Evolutionary conservation across 2,329 filamentous ascomycete species (phyloP).

Genomic region (Penicillium sp.): DNA sequence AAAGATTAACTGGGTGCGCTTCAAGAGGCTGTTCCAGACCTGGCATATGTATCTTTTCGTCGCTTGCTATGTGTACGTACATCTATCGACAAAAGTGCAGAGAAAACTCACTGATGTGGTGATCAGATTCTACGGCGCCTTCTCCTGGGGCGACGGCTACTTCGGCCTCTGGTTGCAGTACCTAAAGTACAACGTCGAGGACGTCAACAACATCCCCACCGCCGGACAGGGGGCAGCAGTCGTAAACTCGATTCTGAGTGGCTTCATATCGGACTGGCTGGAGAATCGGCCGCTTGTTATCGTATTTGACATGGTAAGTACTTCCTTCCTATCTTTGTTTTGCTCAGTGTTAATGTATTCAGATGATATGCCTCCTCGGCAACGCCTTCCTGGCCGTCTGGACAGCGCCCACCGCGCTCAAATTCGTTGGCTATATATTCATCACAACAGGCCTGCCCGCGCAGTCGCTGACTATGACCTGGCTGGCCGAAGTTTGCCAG

Average conservation of each 20-base stretch:
- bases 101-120: not conserved
- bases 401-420: slow-evolving; percentile 2
- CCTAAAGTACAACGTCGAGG: slow-evolving; percentile 3
- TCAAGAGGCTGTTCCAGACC: slow-evolving; percentile 1
- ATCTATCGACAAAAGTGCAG: not conserved
- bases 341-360: not conserved
- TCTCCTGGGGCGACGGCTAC: slow-evolving; percentile 8
- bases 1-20: slow-evolving; percentile 3
- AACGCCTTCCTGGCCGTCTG: slow-evolving; percentile 4
- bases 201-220: slow-evolving; percentile 5
- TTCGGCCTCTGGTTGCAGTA: not conserved
- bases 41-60: slow-evolving; percentile 10
- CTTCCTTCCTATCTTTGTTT: not conserved
- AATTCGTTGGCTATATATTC: slow-evolving; percentile 9
- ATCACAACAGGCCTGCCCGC: slow-evolving; percentile 4
- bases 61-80: slow-evolving; percentile 1
- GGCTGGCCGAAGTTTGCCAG: slow-evolving; percentile 4
- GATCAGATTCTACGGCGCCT: slow-evolving; percentile 3
- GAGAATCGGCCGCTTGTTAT: slow-evolving; percentile 2
- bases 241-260: slow-evolving; percentile 1
- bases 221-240: slow-evolving; percentile 1
- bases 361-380: slow-evolving; percentile 4
- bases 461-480: slow-evolving; percentile 6
- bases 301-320: not conserved
- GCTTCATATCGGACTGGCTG: not conserved